Evolutionary conservation across 176 grass and related monocot species (phyloP).

Genomic region (barley (Hordeum vulgare)): DNA sequence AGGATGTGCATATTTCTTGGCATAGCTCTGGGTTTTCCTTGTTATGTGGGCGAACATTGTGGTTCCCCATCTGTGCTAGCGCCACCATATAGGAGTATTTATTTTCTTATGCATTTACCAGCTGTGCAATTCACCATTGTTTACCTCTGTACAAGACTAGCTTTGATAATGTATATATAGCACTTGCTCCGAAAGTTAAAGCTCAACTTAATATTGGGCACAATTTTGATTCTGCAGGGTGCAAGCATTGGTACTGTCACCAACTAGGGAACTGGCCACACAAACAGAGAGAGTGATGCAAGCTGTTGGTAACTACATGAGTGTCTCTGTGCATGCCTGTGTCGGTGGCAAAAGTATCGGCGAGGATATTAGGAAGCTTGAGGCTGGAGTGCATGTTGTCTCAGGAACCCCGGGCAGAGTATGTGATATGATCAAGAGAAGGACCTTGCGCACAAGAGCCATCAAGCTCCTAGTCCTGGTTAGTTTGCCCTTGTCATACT

Average conservation of each 20-base stretch:
- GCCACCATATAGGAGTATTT: too few relatives aligned
- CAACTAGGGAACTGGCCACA: conserved; percentile 80
- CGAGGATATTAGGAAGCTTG: conserved; percentile 83
- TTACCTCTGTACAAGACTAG: too few relatives aligned
- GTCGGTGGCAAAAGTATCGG: conserved; percentile 77
- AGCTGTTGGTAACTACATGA: conserved; percentile 67
- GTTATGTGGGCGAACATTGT: too few relatives aligned
- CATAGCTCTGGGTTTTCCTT: too few relatives aligned
- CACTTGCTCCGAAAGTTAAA: neutral
- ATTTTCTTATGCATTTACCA: too few relatives aligned
- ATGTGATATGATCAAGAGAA: conserved; percentile 86
- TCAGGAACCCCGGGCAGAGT: conserved; percentile 90
- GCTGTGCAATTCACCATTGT: too few relatives aligned
- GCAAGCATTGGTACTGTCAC: conserved; percentile 78
- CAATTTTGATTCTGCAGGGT: conserved; percentile 38
- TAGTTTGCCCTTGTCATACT: neutral
- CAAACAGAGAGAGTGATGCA: conserved; percentile 84
- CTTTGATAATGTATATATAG: too few relatives aligned
- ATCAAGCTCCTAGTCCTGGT: conserved; percentile 85
- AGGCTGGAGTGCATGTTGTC: conserved; percentile 70
- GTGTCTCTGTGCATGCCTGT: conserved; percentile 70
- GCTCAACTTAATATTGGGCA: neutral
- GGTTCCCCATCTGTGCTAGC: too few relatives aligned
- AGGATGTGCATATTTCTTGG: too few relatives aligned
- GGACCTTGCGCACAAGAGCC: conserved; percentile 71